Evolutionary conservation across 257 asterid genomes (phyloP).

Genomic region (Solanum virginianum): DNA sequence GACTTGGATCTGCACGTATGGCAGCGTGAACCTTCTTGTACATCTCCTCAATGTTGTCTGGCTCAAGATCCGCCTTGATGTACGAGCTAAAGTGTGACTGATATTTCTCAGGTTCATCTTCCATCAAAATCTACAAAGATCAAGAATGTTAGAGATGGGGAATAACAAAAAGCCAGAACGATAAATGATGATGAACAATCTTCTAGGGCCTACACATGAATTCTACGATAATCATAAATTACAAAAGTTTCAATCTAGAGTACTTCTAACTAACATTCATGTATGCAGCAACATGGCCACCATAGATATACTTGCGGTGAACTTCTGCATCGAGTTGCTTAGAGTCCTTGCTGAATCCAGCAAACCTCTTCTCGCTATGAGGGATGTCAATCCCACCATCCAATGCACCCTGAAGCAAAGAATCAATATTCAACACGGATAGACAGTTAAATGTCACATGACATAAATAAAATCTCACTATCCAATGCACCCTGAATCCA

Average conservation of each 20-base stretch:
- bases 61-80: conserved; percentile 32
- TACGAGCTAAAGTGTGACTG: conserved; percentile 57
- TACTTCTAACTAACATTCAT: conserved; percentile 31
- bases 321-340: conserved; percentile 57
- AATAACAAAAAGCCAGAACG: neutral
- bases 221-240: neutral
- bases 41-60: conserved; percentile 47
- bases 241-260: neutral
- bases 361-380: conserved; percentile 77
- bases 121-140: conserved; percentile 29
- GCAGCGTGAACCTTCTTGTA: conserved; percentile 76
- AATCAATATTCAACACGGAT: neutral
- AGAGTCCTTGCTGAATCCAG: conserved; percentile 55
- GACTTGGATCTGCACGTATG: conserved; percentile 52
- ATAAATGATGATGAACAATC: neutral
- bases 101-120: conserved; percentile 72
- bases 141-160: neutral
- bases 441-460: neutral
- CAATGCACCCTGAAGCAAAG: conserved; percentile 43
- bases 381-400: conserved; percentile 82
- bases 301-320: conserved; percentile 61
- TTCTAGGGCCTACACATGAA: neutral
- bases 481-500: neutral
- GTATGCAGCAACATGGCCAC: conserved; percentile 58
- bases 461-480: neutral